Base-by-base conservation (phyloP, 2,329 filamentous ascomycete genomes). In the Epichloe sibirici region DNA sequence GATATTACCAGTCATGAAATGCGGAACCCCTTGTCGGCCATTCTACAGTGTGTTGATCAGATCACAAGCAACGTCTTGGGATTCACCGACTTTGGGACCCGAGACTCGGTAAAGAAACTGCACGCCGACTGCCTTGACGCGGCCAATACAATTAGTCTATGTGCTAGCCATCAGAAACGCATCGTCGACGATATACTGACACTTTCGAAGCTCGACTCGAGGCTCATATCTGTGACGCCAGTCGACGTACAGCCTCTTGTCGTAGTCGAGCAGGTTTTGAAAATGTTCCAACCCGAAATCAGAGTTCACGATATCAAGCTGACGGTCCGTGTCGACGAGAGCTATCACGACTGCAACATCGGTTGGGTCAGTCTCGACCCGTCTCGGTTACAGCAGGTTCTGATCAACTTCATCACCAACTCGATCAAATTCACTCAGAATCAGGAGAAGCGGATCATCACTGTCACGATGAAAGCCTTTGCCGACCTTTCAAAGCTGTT, bases 201-300 rank as follows among this genome's bases (percentile, higher is more conserved):
- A 1, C 67, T 85, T 25, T 82, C 78, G 25, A 85, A 88, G 61
- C 74, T 88, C 12, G 85, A 88, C 61, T 85, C 82, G 3, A 82
- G 82, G 47, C 74, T 88, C 45, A 69, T 88, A 2, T 74, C 83
- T 42, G 83, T 88, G 2, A 85, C 83, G 2, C 85, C 85, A 0
- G 77, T 87, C 4, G 77, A 85, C 53, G 78, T 83, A 1, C 82
- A 86, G 60, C 85, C 85, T 44, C 43, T 51, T 0, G 67, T 86
- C 15, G 79, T 87, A 6, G 81, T 87, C 4, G 78, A 84, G 57
- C 74, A 81, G 43, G 83, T 83, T 1, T 66, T 88, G 46, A 88
- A 86, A 63, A 88, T 90, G 81, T 89, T 89, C 59, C 85, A 89
- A 65, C 76, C 83, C 11, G 86, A 90, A 62, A 68, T 90, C 9